These are phyloP conservation scores for Citrullus amarus DNA, from an alignment of 306 rosid genomes.

Conservation along the genomic window DNA sequence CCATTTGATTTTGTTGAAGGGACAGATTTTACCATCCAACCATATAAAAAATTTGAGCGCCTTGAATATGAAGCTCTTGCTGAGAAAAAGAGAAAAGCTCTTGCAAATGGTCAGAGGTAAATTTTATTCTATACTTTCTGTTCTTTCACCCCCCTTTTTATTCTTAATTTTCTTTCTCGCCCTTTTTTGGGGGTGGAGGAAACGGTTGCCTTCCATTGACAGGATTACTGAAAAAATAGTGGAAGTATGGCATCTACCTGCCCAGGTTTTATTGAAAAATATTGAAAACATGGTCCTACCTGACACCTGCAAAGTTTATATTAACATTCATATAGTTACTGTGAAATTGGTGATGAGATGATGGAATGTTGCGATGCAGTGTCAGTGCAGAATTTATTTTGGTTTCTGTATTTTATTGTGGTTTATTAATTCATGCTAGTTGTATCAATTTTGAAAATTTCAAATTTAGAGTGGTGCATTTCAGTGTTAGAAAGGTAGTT, in stretches of 20 bases:
- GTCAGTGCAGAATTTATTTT: neutral
- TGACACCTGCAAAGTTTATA: neutral
- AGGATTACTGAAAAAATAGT: neutral
- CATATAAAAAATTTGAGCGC: slow-evolving; percentile 47
- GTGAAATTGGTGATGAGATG: neutral
- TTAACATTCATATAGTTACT: neutral
- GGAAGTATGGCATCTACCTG: neutral
- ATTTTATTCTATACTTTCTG: neutral
- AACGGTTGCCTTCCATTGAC: neutral
- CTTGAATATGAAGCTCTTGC: slow-evolving; percentile 66
- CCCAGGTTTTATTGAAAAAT: neutral
- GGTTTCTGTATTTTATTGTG: neutral
- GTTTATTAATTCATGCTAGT: neutral
- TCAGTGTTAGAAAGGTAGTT: neutral
- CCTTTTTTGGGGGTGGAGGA: neutral
- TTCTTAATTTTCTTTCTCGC: neutral
- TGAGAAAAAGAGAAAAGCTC: slow-evolving; percentile 50
- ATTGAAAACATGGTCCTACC: neutral
- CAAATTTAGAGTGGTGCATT: neutral
- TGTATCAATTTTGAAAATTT: neutral
- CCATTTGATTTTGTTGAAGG: slow-evolving; percentile 54
- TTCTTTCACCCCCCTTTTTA: neutral
- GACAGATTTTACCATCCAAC: slow-evolving; percentile 29
- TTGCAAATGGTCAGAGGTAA: slow-evolving; percentile 20
- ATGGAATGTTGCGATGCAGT: neutral